A percentile compares a stretch with the other conserved stretches of the same genome.
Conservation (phyloP, 257 asterid species). For the Nicotiana tomentosiformis region DNA sequence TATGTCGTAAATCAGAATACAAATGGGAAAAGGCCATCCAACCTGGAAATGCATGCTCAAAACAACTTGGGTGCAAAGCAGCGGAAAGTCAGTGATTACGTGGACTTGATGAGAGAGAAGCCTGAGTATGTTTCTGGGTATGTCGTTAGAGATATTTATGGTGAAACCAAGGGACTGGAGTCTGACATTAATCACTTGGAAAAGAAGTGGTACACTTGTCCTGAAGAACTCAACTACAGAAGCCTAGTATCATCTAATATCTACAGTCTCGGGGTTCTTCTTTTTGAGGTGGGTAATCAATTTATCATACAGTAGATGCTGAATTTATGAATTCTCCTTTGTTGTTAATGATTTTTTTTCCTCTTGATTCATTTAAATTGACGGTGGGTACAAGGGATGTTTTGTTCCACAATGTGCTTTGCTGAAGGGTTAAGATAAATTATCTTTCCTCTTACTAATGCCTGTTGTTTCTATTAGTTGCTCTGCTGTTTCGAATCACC, state of each 20-base stretch:
- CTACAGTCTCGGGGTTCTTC: constrained; percentile 39
- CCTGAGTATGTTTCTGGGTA: neutral
- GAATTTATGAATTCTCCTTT: neutral
- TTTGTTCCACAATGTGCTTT: neutral
- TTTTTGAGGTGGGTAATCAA: constrained; percentile 37
- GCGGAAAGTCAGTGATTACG: constrained; percentile 13
- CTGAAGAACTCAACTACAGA: constrained; percentile 14
- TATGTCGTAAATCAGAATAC: neutral
- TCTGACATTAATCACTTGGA: constrained; percentile 23
- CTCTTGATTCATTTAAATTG: neutral
- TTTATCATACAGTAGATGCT: neutral
- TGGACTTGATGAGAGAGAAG: neutral
- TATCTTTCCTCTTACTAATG: neutral
- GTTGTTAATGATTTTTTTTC: neutral
- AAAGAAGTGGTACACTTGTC: constrained; percentile 41
- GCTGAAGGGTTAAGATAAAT: neutral
- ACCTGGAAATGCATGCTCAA: neutral
- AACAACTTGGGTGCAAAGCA: constrained; percentile 15
- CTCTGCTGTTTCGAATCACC: constrained; percentile 32
- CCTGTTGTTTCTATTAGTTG: constrained; percentile 22
- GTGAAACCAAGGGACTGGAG: neutral
- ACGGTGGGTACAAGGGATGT: neutral
- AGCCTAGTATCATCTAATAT: constrained; percentile 31
- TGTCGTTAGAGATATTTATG: neutral
- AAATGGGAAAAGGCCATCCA: constrained; percentile 23